A percentile compares a stretch with the other conserved stretches of the same genome.
Evolutionary conservation across 2,329 filamentous ascomycete genomes (phyloP).

Genomic region (Colletotrichum orbiculare): DNA sequence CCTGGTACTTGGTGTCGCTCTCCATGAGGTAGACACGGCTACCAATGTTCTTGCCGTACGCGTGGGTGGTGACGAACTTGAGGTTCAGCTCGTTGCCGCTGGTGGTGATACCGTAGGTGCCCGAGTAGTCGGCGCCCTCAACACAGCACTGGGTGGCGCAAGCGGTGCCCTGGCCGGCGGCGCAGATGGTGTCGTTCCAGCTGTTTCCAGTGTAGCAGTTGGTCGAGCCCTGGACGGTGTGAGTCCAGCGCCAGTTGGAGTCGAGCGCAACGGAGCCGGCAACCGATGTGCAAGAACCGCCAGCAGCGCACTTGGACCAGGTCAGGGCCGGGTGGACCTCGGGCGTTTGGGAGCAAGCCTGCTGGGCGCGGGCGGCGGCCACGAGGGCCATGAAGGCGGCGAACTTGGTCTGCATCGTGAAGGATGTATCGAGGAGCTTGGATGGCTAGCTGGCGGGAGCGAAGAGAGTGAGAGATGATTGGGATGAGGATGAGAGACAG

Average conservation of each 20-base stretch:
- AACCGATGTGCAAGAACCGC: constrained; percentile 61
- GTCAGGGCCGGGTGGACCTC: constrained; percentile 65
- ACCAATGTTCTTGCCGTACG: constrained; percentile 59
- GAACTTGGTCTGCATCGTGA: constrained; percentile 44
- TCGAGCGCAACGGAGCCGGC: constrained; percentile 65
- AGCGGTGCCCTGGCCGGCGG: constrained; percentile 50
- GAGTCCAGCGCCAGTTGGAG: constrained; percentile 72
- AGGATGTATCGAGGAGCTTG: constrained; percentile 24
- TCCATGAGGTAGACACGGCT: constrained; percentile 74
- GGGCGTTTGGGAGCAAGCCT: constrained; percentile 57
- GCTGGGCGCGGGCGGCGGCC: constrained; percentile 59
- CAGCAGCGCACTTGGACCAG: constrained; percentile 64
- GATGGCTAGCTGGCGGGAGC: constrained; percentile 4
- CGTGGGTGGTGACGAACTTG: constrained; percentile 66
- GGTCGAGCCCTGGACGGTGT: constrained; percentile 55
- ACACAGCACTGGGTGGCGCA: constrained; percentile 63
- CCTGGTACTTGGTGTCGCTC: constrained; percentile 70
- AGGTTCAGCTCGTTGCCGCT: constrained; percentile 63
- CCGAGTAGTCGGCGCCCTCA: constrained; percentile 63
- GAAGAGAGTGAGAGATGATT: constrained; percentile 5
- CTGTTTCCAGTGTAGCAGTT: constrained; percentile 69
- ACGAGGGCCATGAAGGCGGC: constrained; percentile 53
- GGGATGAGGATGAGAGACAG: constrained; percentile 22
- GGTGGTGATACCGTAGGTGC: constrained; percentile 65
- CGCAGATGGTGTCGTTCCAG: constrained; percentile 51